Conservation (phyloP, 2,329 filamentous ascomycete genomes). For the Fusarium proliferatum region DNA sequence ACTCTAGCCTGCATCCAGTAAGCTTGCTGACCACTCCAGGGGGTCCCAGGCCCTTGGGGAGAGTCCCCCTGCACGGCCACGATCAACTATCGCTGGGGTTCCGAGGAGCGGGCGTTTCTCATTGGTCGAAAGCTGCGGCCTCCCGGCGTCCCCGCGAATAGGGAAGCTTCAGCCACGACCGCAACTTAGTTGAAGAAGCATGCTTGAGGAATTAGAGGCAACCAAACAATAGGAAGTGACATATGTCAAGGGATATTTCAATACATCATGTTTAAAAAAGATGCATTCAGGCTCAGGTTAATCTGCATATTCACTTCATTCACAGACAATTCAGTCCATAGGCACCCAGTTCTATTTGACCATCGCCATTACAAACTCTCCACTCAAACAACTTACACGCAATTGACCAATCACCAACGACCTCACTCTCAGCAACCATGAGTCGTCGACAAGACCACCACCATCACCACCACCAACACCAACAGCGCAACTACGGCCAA, state of each 20-base stretch:
- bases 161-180: slow-evolving; percentile 42
- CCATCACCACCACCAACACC: neutral
- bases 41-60: neutral
- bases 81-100: slow-evolving; percentile 7
- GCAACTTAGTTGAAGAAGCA: slow-evolving; percentile 24
- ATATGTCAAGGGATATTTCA: slow-evolving; percentile 3
- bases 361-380: neutral
- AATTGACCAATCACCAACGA: slow-evolving; percentile 15
- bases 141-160: slow-evolving; percentile 43
- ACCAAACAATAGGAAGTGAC: slow-evolving; percentile 12
- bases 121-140: slow-evolving; percentile 41
- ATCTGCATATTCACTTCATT: neutral
- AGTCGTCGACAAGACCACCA: slow-evolving; percentile 34
- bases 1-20: slow-evolving; percentile 37
- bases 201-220: slow-evolving; percentile 29
- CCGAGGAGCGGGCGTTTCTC: neutral
- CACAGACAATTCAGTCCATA: neutral
- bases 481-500: slow-evolving; percentile 8
- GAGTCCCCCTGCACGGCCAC: slow-evolving; percentile 38
- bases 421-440: slow-evolving; percentile 28
- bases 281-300: neutral
- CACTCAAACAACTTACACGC: slow-evolving; percentile 20
- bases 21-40: slow-evolving; percentile 30
- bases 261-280: slow-evolving; percentile 22
- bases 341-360: neutral